A percentile compares a stretch with the other conserved stretches of the same genome.
Evolutionary conservation across 129 eudicot species (phyloP).

Genomic region (Flaveria brownii): DNA sequence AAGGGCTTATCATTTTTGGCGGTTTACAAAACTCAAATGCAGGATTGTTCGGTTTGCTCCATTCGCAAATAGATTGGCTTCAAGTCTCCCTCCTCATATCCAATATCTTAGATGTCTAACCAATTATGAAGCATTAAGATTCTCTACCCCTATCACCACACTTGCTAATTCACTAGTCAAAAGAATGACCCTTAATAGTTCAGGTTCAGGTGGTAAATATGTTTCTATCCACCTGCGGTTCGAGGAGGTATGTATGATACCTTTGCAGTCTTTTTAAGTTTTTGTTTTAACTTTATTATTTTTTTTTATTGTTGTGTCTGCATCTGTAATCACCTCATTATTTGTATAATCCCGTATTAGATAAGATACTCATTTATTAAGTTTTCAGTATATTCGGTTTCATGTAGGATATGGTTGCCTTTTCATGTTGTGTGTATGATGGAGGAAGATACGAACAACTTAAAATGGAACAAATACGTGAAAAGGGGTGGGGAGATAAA

Average conservation of each 20-base stretch:
- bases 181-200: slow-evolving; percentile 64
- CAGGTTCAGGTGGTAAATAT: slow-evolving; percentile 65
- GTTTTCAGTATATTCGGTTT: slow-evolving; percentile 1
- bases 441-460: slow-evolving; percentile 59
- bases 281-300: not conserved
- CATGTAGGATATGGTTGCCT: slow-evolving; percentile 82
- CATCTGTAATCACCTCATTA: slow-evolving; percentile 3
- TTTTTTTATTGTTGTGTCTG: slow-evolving; percentile 20
- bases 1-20: slow-evolving; percentile 20
- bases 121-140: slow-evolving; percentile 75
- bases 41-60: slow-evolving; percentile 80
- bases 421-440: slow-evolving; percentile 79
- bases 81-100: slow-evolving; percentile 66
- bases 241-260: slow-evolving; percentile 76
- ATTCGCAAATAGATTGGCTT: slow-evolving; percentile 83
- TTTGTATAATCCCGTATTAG: not conserved
- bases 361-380: not conserved
- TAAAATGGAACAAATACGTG: slow-evolving; percentile 64
- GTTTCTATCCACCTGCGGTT: slow-evolving; percentile 84
- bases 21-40: slow-evolving; percentile 30
- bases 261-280: not conserved
- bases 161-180: slow-evolving; percentile 56
- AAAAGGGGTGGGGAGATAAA: slow-evolving; percentile 79
- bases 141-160: slow-evolving; percentile 54
- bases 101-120: slow-evolving; percentile 79